These are phyloP conservation scores for Geotrichum aggregatum DNA, from an alignment of 1,139 yeast species.

Conservation along the genomic window DNA sequence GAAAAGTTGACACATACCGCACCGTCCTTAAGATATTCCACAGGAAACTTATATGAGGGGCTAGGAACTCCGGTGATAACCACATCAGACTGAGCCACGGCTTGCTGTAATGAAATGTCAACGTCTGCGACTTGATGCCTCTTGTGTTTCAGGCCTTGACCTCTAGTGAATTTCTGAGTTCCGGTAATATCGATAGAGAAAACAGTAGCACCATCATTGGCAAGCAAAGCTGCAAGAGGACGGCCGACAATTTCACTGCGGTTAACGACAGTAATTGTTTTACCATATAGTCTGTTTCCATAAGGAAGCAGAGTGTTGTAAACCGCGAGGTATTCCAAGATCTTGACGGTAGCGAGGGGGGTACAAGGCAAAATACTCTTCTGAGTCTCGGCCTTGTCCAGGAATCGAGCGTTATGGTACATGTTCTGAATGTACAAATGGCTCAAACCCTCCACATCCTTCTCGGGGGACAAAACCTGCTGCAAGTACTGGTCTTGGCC, in stretches of 20 bases:
- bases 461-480: slow-evolving; percentile 78
- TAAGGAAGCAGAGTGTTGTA: slow-evolving; percentile 77
- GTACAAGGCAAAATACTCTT: slow-evolving; percentile 95
- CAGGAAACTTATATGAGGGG: slow-evolving; percentile 76
- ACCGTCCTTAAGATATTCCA: slow-evolving; percentile 74
- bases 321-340: slow-evolving; percentile 81
- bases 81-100: slow-evolving; percentile 77
- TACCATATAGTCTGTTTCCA: slow-evolving; percentile 90
- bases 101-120: slow-evolving; percentile 51
- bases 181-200: slow-evolving; percentile 86
- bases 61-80: slow-evolving; percentile 94
- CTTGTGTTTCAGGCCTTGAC: slow-evolving; percentile 77
- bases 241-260: slow-evolving; percentile 96
- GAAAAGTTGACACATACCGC: slow-evolving; percentile 89
- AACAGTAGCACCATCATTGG: slow-evolving; percentile 96
- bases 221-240: slow-evolving; percentile 90
- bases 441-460: slow-evolving; percentile 94
- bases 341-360: slow-evolving; percentile 90
- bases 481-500: slow-evolving; percentile 93
- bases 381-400: slow-evolving; percentile 63
- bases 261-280: slow-evolving; percentile 83
- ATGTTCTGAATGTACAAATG: slow-evolving; percentile 87
- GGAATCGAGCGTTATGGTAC: slow-evolving; percentile 83
- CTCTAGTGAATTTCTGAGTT: slow-evolving; percentile 87
- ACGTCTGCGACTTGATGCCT: slow-evolving; percentile 80